Evolutionary conservation across 305 asterid genomes (phyloP).

Genomic region (Ilex paraguariensis): DNA sequence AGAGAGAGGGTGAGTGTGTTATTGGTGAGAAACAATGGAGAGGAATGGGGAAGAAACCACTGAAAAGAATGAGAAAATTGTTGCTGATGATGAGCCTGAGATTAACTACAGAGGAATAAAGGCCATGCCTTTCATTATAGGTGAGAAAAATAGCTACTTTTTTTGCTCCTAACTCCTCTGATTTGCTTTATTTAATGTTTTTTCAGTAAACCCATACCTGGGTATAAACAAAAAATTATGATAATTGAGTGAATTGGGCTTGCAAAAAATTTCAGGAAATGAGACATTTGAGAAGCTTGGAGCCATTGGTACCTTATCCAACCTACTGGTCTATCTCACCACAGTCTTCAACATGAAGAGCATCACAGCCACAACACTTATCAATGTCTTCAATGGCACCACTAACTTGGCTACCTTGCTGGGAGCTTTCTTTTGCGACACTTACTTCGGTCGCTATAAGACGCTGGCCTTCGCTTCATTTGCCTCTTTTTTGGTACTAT

Average conservation of each 20-base stretch:
- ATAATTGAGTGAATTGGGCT: background rate
- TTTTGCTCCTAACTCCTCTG: background rate
- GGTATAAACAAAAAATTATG: too few species aligned
- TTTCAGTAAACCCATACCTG: too few species aligned
- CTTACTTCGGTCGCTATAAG: constrained; percentile 75
- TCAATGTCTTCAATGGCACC: constrained; percentile 67
- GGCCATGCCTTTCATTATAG: constrained; percentile 71
- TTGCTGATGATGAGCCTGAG: constrained; percentile 28
- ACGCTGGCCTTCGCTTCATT: constrained; percentile 57
- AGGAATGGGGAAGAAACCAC: constrained; percentile 9
- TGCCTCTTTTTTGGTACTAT: constrained; percentile 54
- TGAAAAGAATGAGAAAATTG: constrained; percentile 24
- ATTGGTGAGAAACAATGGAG: background rate
- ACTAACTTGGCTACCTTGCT: constrained; percentile 57
- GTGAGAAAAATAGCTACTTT: constrained; percentile 20
- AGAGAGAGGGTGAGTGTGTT: too few species aligned
- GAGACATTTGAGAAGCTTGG: constrained; percentile 91
- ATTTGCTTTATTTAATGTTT: too few species aligned
- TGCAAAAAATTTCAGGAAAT: constrained; percentile 38
- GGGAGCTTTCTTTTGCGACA: constrained; percentile 72
- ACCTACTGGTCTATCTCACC: constrained; percentile 62
- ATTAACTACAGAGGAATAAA: constrained; percentile 52
- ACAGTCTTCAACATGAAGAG: constrained; percentile 59
- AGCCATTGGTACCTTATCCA: constrained; percentile 55
- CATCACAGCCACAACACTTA: constrained; percentile 40